These are phyloP conservation scores for Simplicillium aogashimaense DNA, from an alignment of 2,329 filamentous ascomycete genomes.

Conservation along the genomic window DNA sequence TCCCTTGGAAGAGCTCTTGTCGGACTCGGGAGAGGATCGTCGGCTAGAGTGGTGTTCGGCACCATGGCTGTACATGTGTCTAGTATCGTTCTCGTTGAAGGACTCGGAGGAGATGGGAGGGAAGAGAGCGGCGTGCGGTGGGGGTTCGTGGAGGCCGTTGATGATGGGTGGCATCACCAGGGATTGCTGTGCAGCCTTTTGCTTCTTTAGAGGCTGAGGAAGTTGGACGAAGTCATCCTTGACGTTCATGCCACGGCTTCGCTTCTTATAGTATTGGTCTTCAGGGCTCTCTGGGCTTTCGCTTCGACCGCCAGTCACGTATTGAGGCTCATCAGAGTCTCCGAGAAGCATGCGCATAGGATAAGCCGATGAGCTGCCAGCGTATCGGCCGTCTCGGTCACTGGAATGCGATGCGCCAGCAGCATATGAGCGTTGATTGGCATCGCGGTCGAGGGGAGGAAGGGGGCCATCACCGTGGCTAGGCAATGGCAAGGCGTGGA, in stretches of 20 bases:
- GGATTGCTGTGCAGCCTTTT: constrained; percentile 46
- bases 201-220: constrained; percentile 55
- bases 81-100: constrained; percentile 38
- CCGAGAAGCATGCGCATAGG: constrained; percentile 30
- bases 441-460: constrained; percentile 43
- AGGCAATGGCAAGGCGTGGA: constrained; percentile 36
- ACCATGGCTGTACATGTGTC: constrained; percentile 26
- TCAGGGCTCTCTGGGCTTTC: constrained; percentile 32
- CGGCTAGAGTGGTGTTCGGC: constrained; percentile 14
- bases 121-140: constrained; percentile 50
- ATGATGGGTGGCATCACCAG: constrained; percentile 53
- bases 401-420: no score
- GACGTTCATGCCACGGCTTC: constrained; percentile 32
- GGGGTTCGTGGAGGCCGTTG: constrained; percentile 52
- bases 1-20: constrained; percentile 24
- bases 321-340: constrained; percentile 25
- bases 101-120: constrained; percentile 50
- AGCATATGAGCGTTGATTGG: no score
- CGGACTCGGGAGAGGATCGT: constrained; percentile 18
- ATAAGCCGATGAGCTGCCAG: constrained; percentile 16
- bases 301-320: constrained; percentile 34
- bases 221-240: constrained; percentile 56
- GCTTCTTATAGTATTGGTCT: constrained; percentile 42
- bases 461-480: constrained; percentile 33
- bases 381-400: constrained; percentile 26